Evolutionary conservation across 2,329 filamentous ascomycete genomes (phyloP).

Genomic region (Apiospora koreana): DNA sequence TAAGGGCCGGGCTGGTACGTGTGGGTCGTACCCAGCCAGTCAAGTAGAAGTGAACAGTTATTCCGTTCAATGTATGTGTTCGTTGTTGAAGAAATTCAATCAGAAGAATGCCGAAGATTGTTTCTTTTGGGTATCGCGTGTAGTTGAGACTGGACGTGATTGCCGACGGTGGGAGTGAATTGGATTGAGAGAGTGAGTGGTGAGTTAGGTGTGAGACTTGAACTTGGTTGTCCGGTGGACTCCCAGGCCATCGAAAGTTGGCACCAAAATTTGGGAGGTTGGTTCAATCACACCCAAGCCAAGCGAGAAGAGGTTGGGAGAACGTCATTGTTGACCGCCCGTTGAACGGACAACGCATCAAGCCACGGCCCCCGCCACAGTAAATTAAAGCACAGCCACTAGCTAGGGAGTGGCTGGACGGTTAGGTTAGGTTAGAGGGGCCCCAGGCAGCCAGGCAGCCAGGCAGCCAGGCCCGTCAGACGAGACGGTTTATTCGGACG

Average conservation of each 20-base stretch:
- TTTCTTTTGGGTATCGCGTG: background rate
- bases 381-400: too few relatives aligned
- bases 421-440: too few relatives aligned
- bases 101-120: background rate
- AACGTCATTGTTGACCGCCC: conserved; percentile 1
- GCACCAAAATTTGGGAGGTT: conserved; percentile 1
- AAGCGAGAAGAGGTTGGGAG: background rate
- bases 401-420: too few relatives aligned
- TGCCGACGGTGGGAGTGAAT: background rate
- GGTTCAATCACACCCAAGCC: background rate
- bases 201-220: background rate
- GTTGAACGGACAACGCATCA: background rate
- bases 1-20: conserved; percentile 11
- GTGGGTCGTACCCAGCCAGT: conserved; percentile 12
- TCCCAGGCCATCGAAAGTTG: background rate
- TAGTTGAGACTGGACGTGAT: background rate
- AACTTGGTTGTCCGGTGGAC: background rate
- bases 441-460: too few relatives aligned
- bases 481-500: background rate
- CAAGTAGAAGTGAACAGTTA: background rate
- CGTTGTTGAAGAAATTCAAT: background rate
- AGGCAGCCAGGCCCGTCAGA: background rate
- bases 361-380: background rate
- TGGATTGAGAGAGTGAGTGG: background rate
- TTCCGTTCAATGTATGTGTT: background rate